Base-by-base conservation (phyloP, 352 stramenopile species). In the Phytophthora agathidicida region DNA sequence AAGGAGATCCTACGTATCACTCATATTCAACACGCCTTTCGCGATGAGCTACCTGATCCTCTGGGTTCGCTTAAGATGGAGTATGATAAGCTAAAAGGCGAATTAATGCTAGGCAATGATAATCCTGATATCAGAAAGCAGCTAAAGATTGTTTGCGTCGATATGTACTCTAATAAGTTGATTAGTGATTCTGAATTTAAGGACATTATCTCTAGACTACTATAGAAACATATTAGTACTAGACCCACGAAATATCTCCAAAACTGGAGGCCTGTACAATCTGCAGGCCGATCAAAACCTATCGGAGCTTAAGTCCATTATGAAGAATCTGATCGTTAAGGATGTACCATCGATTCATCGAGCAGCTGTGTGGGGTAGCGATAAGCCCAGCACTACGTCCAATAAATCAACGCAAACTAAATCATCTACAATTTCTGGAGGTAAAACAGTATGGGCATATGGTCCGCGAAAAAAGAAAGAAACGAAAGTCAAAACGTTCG, bases 151-250 rank as follows among this genome's bases (percentile, higher is more conserved):
- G n/a, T n/a, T n/a, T n/a, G 13, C 0, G 38, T 35, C 19, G 59
- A 68, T 62, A 68, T 68, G 59, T 63, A 63, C 37, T 17, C 9
- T 13, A 68, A 68, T 36, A 16, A n/a, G 27, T n/a, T 67, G 7
- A 67, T 67, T 52, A 26, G 7, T 17, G 50, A 61, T 50, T 35
- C 32, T 11, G 59, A 62, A 9, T 68, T 68, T 19, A 63, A 54
- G 23, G 3, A 51, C 7, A 68, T 61, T 45, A 56, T 68, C n/a
- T 44, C 16, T 5, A 26, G 43, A 16, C 14, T 67, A 45, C 22
- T 61, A 62, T 67, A 62, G 11, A 39, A 36, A 7, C 9, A 62
- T 62, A 42, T 54, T 61, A 13, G 46, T 61, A 1, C 38, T 61
- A 7, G 54, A 61, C 19, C 32, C 52, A 0, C 22, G 42, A 6